Evolutionary conservation across 148 eudicot species (phyloP).

Genomic region (Suaeda aralocaspica): DNA sequence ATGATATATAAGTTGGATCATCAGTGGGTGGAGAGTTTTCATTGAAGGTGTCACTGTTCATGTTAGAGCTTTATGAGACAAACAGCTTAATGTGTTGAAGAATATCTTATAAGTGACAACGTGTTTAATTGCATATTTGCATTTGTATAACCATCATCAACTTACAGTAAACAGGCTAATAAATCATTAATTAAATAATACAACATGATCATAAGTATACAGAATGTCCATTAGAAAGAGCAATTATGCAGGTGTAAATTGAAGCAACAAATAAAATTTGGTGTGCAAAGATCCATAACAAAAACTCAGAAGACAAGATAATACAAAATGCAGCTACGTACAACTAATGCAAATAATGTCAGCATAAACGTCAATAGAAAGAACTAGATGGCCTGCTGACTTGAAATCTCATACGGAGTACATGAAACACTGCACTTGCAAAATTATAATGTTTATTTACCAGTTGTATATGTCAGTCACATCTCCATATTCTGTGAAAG

Average conservation of each 20-base stretch:
- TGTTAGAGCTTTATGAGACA: not conserved
- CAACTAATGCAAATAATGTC: not conserved
- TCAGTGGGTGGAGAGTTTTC: slow-evolving; percentile 91
- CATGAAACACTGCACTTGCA: slow-evolving; percentile 9
- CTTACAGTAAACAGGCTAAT: not conserved
- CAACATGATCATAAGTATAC: slow-evolving; percentile 1
- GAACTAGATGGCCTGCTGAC: not conserved
- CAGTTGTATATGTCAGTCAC: slow-evolving; percentile 95
- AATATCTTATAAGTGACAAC: not conserved
- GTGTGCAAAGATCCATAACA: not conserved
- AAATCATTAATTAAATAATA: not conserved
- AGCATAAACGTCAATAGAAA: not conserved
- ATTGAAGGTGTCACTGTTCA: slow-evolving; percentile 88
- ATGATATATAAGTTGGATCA: slow-evolving; percentile 84
- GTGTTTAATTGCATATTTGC: not conserved
- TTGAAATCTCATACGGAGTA: not conserved
- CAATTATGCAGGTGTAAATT: not conserved
- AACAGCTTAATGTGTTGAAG: slow-evolving; percentile 9
- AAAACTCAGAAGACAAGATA: not conserved
- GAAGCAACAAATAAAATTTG: slow-evolving; percentile 8
- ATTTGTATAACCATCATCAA: not conserved
- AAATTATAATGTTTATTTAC: slow-evolving; percentile 38
- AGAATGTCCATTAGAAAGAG: not conserved
- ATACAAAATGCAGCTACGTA: slow-evolving; percentile 6
- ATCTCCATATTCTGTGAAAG: slow-evolving; percentile 86